Conservation (phyloP, 345 rosid genomes). For the Trapa incisa region DNA sequence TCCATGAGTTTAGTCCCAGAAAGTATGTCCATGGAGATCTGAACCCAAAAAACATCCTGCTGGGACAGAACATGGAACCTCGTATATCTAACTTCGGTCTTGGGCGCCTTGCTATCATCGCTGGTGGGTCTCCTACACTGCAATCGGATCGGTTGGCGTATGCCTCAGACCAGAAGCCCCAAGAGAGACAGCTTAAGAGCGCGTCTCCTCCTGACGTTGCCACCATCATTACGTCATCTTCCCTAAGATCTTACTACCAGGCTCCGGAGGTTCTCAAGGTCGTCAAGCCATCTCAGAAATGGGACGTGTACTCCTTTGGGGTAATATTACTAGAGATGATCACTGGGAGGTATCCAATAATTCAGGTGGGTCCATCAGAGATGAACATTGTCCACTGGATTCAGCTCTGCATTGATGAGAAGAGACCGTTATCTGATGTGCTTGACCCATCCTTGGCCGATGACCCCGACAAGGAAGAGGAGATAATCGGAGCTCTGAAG, state of each 20-base stretch:
- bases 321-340: conserved; percentile 77
- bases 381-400: conserved; percentile 77
- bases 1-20: conserved; percentile 86
- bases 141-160: conserved; percentile 44
- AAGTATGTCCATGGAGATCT: conserved; percentile 91
- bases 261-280: conserved; percentile 81
- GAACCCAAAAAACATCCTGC: conserved; percentile 73
- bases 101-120: conserved; percentile 76
- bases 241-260: conserved; percentile 56
- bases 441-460: conserved; percentile 64
- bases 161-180: conserved; percentile 27
- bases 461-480: conserved; percentile 72
- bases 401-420: conserved; percentile 77
- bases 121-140: conserved; percentile 71
- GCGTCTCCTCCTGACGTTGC: conserved; percentile 47
- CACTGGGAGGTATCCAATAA: conserved; percentile 46
- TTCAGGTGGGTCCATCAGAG: conserved; percentile 48
- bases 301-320: conserved; percentile 93
- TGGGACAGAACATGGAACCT: conserved; percentile 72
- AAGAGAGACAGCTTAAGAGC: conserved; percentile 52
- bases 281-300: conserved; percentile 88
- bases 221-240: conserved; percentile 27
- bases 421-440: conserved; percentile 68
- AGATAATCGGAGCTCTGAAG: conserved; percentile 67
- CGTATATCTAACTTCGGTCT: conserved; percentile 82